Evolutionary conservation across 2,329 filamentous ascomycete genomes (phyloP).

Genomic region (Neofusicoccum sp.): DNA sequence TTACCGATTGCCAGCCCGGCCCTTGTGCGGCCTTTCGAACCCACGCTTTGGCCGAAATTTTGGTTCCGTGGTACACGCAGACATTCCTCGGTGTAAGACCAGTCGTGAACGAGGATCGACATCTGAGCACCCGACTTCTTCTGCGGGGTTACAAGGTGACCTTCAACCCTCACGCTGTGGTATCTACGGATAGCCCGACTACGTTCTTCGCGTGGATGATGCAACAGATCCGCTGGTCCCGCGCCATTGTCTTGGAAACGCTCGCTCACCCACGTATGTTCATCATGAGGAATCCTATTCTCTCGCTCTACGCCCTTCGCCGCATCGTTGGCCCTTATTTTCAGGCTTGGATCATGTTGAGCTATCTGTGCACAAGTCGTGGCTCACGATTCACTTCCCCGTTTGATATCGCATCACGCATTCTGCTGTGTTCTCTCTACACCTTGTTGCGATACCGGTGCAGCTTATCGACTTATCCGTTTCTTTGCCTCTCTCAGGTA

Average conservation of each 20-base stretch:
- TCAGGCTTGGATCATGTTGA: neutral
- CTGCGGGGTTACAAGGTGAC: constrained; percentile 36
- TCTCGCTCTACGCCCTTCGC: constrained; percentile 36
- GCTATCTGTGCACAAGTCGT: neutral
- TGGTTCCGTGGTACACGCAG: constrained; percentile 39
- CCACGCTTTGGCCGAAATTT: constrained; percentile 28
- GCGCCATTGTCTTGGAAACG: constrained; percentile 38
- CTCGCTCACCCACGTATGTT: constrained; percentile 38
- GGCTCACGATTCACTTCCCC: neutral
- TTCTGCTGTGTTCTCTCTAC: neutral
- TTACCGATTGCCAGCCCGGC: constrained; percentile 39
- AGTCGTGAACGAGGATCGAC: constrained; percentile 41
- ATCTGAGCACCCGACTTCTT: constrained; percentile 38
- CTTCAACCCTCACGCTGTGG: constrained; percentile 33
- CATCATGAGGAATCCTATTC: constrained; percentile 32
- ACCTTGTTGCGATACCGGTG: neutral
- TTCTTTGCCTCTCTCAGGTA: neutral
- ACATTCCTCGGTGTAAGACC: constrained; percentile 28
- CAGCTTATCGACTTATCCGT: neutral
- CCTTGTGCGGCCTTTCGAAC: constrained; percentile 38
- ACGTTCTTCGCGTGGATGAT: constrained; percentile 37
- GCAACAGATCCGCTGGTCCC: constrained; percentile 39
- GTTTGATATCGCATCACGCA: neutral
- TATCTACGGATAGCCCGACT: constrained; percentile 37
- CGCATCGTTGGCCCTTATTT: constrained; percentile 18